Percentiles rank a stretch among this genome's conserved stretches.
Conservation (phyloP, 805 yeast genomes). For the Sugiyamaella mastotermitis region DNA sequence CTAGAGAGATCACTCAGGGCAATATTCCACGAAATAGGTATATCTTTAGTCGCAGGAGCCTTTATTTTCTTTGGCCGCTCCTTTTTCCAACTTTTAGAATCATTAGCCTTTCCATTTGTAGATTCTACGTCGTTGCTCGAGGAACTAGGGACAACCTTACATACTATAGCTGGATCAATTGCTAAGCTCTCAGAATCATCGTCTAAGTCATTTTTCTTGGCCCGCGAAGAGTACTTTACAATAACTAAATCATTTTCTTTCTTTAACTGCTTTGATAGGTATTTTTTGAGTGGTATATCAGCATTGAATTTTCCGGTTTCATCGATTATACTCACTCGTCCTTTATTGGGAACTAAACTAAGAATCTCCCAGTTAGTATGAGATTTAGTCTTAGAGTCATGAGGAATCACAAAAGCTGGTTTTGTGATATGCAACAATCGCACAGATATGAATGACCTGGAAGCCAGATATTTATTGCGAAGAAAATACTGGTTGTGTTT, state of each 20-base stretch:
- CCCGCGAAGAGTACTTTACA: conserved; percentile 14
- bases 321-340: conserved; percentile 17
- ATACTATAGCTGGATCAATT: conserved; percentile 21
- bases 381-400: background rate
- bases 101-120: background rate
- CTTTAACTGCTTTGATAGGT: conserved; percentile 10
- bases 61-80: conserved; percentile 10
- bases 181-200: background rate
- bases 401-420: too few species aligned
- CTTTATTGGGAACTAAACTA: conserved; percentile 19
- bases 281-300: conserved; percentile 9
- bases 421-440: too few species aligned
- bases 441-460: too few species aligned
- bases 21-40: conserved; percentile 29
- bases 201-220: background rate
- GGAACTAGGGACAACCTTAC: conserved; percentile 21
- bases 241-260: conserved; percentile 14
- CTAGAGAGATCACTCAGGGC: conserved; percentile 27
- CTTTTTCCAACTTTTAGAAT: conserved; percentile 5
- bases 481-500: too few species aligned
- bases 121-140: too few species aligned
- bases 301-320: conserved; percentile 11
- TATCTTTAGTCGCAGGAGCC: conserved; percentile 16
- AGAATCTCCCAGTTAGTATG: conserved; percentile 16
- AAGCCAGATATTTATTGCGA: too few species aligned